Percentiles rank a stretch among this genome's conserved stretches.
phyloP scores from a whole-genome alignment of 1,284 basidiomycete species.

The Cronartium ribicola region DNA sequence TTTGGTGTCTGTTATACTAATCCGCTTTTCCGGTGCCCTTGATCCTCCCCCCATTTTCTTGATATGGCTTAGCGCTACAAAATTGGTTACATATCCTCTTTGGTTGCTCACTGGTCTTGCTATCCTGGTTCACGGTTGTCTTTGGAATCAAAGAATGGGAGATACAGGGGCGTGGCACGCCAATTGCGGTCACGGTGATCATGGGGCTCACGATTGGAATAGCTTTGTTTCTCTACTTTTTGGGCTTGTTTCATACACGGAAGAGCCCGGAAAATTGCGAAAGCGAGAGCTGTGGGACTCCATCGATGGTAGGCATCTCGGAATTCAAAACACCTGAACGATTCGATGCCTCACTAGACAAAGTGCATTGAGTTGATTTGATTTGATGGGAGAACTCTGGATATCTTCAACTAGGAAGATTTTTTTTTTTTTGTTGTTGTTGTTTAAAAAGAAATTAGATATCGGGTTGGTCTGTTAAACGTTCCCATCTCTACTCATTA shows the following conservation, averaged over 20 bases:
- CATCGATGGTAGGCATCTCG: background rate
- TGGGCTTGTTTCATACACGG: background rate
- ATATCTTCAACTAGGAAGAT: no score
- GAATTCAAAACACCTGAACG: background rate
- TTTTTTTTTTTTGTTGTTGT: no score
- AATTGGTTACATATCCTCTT: slow-evolving; percentile 8
- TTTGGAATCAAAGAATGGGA: slow-evolving; percentile 41
- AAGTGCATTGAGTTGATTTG: background rate
- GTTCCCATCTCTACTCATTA: no score
- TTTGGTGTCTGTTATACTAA: background rate
- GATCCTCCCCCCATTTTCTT: background rate
- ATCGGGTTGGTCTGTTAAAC: no score
- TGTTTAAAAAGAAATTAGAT: no score
- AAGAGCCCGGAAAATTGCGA: background rate
- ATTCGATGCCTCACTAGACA: background rate
- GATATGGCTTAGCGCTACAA: background rate
- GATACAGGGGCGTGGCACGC: slow-evolving; percentile 28
- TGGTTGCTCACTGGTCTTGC: slow-evolving; percentile 20
- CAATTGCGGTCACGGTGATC: slow-evolving; percentile 18
- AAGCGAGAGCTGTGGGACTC: background rate
- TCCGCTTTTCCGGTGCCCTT: background rate
- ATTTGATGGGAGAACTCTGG: no score
- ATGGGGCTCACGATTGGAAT: slow-evolving; percentile 16
- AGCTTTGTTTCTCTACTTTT: background rate
- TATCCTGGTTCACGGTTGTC: slow-evolving; percentile 23